Percentiles rank a stretch among this genome's conserved stretches.
phyloP scores from a whole-genome alignment of 2,329 filamentous ascomycete genomes.

The Stagonosporopsis rhizophila region DNA sequence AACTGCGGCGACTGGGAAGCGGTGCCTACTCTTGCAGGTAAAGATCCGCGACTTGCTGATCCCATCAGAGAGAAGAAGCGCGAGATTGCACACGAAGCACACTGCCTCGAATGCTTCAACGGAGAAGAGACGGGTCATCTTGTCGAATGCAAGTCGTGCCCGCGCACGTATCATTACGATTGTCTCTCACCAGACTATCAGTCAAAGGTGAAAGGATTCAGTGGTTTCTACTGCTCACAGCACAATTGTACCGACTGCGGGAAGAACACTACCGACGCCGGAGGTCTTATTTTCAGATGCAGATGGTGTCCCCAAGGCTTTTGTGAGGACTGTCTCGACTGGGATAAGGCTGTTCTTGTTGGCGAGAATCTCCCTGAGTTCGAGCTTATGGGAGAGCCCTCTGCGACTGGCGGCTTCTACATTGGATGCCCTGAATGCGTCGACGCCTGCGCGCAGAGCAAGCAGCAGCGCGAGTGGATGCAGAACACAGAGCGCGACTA shows the following conservation, averaged over 20 bases:
- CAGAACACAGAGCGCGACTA: slow-evolving; percentile 31
- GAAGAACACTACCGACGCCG: slow-evolving; percentile 59
- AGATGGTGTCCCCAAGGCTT: slow-evolving; percentile 63
- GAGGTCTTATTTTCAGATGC: slow-evolving; percentile 61
- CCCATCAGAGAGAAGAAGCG: slow-evolving; percentile 58
- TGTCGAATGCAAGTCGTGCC: slow-evolving; percentile 60
- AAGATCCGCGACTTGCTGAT: slow-evolving; percentile 61
- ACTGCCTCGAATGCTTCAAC: slow-evolving; percentile 60
- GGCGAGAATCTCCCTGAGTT: slow-evolving; percentile 62
- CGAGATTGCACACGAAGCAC: slow-evolving; percentile 56
- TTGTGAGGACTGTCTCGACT: slow-evolving; percentile 67
- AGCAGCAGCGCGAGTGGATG: slow-evolving; percentile 35
- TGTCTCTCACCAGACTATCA: slow-evolving; percentile 57
- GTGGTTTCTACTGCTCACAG: slow-evolving; percentile 62
- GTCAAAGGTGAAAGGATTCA: slow-evolving; percentile 52
- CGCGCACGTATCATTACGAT: slow-evolving; percentile 60
- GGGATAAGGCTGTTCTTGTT: slow-evolving; percentile 57
- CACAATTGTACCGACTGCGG: slow-evolving; percentile 63
- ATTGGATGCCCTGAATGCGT: slow-evolving; percentile 59
- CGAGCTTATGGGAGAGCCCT: slow-evolving; percentile 56
- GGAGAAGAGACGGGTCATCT: slow-evolving; percentile 55
- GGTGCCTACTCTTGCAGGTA: slow-evolving; percentile 63
- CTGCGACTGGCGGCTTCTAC: slow-evolving; percentile 57
- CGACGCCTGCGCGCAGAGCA: slow-evolving; percentile 21
- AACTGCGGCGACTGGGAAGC: slow-evolving; percentile 63